phyloP scores from a whole-genome alignment of 805 yeast species.

The Metschnikowia lachancei region DNA sequence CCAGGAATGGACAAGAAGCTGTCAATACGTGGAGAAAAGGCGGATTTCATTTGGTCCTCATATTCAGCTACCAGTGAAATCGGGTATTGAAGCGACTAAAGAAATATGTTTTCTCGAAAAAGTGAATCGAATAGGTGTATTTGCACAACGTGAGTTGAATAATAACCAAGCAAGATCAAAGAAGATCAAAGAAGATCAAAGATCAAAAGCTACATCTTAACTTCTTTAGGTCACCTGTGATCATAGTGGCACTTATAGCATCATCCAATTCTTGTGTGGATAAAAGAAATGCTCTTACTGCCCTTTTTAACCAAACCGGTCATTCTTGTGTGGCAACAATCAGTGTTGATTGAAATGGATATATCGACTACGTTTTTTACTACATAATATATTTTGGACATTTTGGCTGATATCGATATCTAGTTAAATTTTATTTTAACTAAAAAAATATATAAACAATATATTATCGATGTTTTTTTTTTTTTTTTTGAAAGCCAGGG shows the following conservation, averaged over 20 bases:
- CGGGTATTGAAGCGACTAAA: slow-evolving; percentile 93
- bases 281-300: slow-evolving; percentile 85
- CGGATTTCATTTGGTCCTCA: slow-evolving; percentile 88
- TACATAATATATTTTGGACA: too few relatives aligned
- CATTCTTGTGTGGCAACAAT: slow-evolving; percentile 86
- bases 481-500: too few relatives aligned
- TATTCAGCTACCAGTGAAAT: slow-evolving; percentile 91
- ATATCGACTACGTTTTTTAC: too few relatives aligned
- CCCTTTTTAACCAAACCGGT: slow-evolving; percentile 94
- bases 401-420: too few relatives aligned
- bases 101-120: slow-evolving; percentile 85
- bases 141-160: slow-evolving; percentile 39
- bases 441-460: too few relatives aligned
- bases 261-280: slow-evolving; percentile 76
- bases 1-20: slow-evolving; percentile 93
- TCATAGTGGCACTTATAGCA: slow-evolving; percentile 95
- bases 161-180: slow-evolving; percentile 22
- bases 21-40: slow-evolving; percentile 92
- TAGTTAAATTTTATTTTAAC: too few relatives aligned
- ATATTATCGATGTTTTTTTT: too few relatives aligned
- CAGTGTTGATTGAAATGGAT: too few relatives aligned
- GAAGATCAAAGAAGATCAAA: slow-evolving; percentile 31
- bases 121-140: slow-evolving; percentile 73
- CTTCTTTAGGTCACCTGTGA: slow-evolving; percentile 89
- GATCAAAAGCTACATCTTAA: slow-evolving; percentile 58